Percentiles rank a stretch among this genome's conserved stretches.
Conservation (phyloP, 1,284 basidiomycete genomes). For the Sphaerobolus stellatus region DNA sequence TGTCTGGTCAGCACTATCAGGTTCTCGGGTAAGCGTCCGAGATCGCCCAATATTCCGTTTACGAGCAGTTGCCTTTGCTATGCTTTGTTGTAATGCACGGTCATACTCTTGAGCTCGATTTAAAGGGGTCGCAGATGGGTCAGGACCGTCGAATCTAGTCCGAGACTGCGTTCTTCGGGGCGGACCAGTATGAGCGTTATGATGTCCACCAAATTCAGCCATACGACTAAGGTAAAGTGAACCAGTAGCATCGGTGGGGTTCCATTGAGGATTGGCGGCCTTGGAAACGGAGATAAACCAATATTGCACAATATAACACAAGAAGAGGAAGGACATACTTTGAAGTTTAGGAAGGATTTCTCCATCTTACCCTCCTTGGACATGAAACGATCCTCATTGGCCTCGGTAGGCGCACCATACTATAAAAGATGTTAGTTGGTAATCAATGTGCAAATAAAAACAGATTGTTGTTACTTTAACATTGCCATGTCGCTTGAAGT, state of each 20-base stretch:
- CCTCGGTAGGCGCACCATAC: conserved; percentile 75
- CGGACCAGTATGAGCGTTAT: conserved; percentile 11
- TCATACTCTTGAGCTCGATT: conserved; percentile 66
- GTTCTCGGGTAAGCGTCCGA: conserved; percentile 14
- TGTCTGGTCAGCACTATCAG: conserved; percentile 20
- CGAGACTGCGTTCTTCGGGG: conserved; percentile 40
- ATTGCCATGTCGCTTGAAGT: conserved; percentile 90
- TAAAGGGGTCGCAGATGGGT: conserved; percentile 14
- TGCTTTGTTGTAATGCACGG: conserved; percentile 68
- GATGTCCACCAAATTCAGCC: conserved; percentile 55
- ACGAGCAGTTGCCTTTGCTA: conserved; percentile 49
- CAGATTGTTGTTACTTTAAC: conserved; percentile 54
- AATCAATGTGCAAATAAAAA: neutral
- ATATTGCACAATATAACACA: neutral
- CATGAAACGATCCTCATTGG: conserved; percentile 69
- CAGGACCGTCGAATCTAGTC: conserved; percentile 3
- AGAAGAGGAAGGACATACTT: conserved; percentile 41
- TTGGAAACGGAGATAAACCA: conserved; percentile 23
- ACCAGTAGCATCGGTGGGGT: conserved; percentile 80
- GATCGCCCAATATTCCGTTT: conserved; percentile 29
- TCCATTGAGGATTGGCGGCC: conserved; percentile 94
- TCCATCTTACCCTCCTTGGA: conserved; percentile 97
- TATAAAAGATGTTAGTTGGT: conserved; percentile 27
- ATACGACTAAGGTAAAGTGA: conserved; percentile 84
- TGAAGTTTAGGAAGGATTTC: conserved; percentile 96